Conservation (phyloP, 208 protist species). For the Leishmania amazonensis region DNA sequence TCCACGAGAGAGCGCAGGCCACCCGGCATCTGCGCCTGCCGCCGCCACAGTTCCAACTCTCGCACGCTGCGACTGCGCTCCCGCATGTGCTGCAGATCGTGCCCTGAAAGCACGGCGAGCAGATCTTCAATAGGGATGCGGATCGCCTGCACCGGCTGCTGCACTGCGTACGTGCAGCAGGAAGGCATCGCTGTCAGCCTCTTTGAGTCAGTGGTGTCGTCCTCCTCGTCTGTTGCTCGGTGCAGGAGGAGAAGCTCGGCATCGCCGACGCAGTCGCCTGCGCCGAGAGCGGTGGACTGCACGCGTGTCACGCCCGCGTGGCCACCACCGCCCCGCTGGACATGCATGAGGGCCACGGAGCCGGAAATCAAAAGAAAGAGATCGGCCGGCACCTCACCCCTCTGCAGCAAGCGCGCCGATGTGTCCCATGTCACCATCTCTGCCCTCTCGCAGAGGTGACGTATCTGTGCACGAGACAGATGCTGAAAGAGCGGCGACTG, state of each 20-base stretch:
- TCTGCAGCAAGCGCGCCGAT: background rate
- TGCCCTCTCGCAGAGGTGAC: background rate
- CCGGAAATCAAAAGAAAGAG: constrained; percentile 12
- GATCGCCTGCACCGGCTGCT: constrained; percentile 10
- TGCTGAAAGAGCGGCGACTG: constrained; percentile 16
- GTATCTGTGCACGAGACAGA: constrained; percentile 8
- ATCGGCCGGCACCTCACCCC: constrained; percentile 2
- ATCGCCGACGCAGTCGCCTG: constrained; percentile 23
- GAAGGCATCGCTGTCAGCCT: background rate
- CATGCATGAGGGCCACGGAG: constrained; percentile 15
- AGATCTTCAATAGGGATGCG: constrained; percentile 6
- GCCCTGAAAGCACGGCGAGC: background rate
- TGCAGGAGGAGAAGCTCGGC: constrained; percentile 4
- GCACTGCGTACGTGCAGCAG: constrained; percentile 10
- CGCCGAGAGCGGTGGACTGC: background rate
- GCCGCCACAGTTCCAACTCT: background rate
- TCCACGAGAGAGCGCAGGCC: constrained; percentile 4
- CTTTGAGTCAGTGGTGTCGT: no score
- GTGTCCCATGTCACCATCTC: background rate
- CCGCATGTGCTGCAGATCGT: constrained; percentile 2
- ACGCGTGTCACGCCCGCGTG: background rate
- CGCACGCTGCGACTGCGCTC: constrained; percentile 11
- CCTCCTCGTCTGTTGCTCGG: background rate
- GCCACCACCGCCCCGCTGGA: background rate
- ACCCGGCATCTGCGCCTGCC: background rate